Evolutionary conservation across 768 basidiomycete genomes (phyloP).

Genomic region (Paxillus ammoniavirescens): DNA sequence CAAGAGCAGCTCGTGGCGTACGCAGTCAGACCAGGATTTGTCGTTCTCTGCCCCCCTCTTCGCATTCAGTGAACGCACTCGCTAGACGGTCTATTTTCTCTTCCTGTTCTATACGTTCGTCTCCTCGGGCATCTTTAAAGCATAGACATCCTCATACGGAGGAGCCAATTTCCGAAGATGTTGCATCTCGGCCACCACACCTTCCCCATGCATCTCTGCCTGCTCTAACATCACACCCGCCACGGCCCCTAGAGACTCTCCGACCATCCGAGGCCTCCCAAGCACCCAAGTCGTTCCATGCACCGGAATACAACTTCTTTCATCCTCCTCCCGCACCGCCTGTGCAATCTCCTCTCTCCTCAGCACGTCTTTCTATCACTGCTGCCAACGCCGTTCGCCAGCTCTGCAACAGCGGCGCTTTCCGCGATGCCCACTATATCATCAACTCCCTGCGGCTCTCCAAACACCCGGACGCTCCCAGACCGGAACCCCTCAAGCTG

Average conservation of each 20-base stretch:
- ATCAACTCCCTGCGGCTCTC: constrained; percentile 57
- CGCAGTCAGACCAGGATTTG: constrained; percentile 16
- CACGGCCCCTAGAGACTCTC: no score
- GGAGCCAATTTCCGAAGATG: neutral
- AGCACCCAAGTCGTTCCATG: neutral
- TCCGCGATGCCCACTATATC: constrained; percentile 53
- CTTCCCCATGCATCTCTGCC: neutral
- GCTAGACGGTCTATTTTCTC: constrained; percentile 9
- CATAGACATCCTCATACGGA: neutral
- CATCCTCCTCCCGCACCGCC: neutral
- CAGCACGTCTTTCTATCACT: constrained; percentile 24
- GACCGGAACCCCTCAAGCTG: constrained; percentile 10
- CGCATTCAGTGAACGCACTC: neutral
- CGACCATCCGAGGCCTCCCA: neutral
- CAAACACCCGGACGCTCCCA: constrained; percentile 1
- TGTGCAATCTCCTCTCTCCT: constrained; percentile 3
- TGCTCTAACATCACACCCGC: neutral
- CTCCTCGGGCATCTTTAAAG: constrained; percentile 6
- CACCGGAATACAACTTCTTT: neutral
- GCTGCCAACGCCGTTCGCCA: constrained; percentile 54
- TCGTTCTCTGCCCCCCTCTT: neutral
- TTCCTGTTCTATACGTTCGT: neutral
- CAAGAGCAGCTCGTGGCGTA: constrained; percentile 47
- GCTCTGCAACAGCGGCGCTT: constrained; percentile 39
- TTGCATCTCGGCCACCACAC: neutral